Base-by-base conservation (phyloP, 2,329 filamentous ascomycete species). In the Daldinia sp. region DNA sequence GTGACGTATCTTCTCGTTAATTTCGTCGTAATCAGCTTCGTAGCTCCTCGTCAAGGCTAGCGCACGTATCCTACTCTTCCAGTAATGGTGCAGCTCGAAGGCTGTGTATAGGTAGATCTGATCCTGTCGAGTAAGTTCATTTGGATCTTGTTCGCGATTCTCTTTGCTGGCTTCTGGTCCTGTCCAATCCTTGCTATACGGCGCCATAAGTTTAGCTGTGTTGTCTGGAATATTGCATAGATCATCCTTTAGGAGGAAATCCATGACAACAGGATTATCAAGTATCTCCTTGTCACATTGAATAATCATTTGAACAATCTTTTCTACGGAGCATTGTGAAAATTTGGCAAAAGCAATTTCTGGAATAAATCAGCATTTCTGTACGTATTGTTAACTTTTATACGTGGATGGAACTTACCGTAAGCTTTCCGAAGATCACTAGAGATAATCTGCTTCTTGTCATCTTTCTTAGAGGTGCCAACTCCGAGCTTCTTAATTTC, bases 371-470 rank as follows among this genome's bases (percentile, higher is more conserved):
- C 72, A 82, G 76, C 25, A 55, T 48, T 29, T 23, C n/a, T 19
- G 9, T 48, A 21, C 25, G 48, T 3, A 39, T 3, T 15, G 21
- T 19, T 3, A n/a, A 39, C 10, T 3, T 3, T 32, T 13, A 1
- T 13, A 41, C 3, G 11, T 39, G 11, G 5, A 34, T 29, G 29
- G 21, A 56, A 77, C 85, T 79, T 82, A 89, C 87, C 91, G 79
- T 93, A 96, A 58, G 88, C 92, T 79, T 94, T 94, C 73, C 91
- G 91, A 73, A 98, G 82, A 77, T 98, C 94, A 69, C 88, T 90
- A 48, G 91, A 93, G 73, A 99, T 97, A 77, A 99, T 88, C 77
- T 97, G 93, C 81, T 97, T 98, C 87, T 98, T 98, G 76, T 97
- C 94, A 73, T 92, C 90, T 80, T 94, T 94, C 79, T 93, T 92